Evolutionary conservation across 305 asterid genomes (phyloP), one percentile per base, ranked within the genome.

Genomic region (Fraxinus baroniana): DNA sequence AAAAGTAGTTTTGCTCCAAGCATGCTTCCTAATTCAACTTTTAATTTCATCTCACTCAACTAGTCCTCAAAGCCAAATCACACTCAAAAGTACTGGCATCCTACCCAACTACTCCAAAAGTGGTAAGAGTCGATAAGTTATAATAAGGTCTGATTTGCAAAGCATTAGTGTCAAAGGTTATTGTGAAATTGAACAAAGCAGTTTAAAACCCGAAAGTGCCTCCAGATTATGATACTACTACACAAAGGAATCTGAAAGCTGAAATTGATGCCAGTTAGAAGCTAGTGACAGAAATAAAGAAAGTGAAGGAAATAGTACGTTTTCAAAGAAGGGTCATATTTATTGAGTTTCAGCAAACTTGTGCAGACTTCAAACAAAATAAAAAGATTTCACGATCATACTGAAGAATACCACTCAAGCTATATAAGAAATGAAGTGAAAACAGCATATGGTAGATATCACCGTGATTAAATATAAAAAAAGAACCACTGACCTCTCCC

Each of bases 401-500:
- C 37, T 66, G 41, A 70, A 30, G 24, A 28, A 22, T 32, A 70
- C 22, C 4, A 30, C 37, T 12, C 39, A 70, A 70, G 75, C 44
- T 15, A 30, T 32, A 71, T 71, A 30, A 26, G 35, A 66, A 26
- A 28, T 28, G 37, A 66, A 68, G 18, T 0, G 3, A 17, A 68
- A 68, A 68, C 37, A 12, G 75, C 39, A 1, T 68, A 68, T 13
- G 7, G 7, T 10, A 10, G 15, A 66, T 5, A 33, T 71, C 76
- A 82, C 68, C 74, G 9, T 12, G 79, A 77, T 73, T 52, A 39
- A 85, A 79, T 80, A 72, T 52, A 60, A 35, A 12, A 79, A 79
- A 84, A 80, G 76, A 79, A 82, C 20, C n/a, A 37, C 94, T 90
- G 32, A 97, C 99, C 99, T 97, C 99, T 89, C 99, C 99, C 84